Evolutionary conservation across 805 yeast genomes (phyloP), one percentile per base, ranked within the genome.

Genomic region (Lipomyces chichibuensis): DNA sequence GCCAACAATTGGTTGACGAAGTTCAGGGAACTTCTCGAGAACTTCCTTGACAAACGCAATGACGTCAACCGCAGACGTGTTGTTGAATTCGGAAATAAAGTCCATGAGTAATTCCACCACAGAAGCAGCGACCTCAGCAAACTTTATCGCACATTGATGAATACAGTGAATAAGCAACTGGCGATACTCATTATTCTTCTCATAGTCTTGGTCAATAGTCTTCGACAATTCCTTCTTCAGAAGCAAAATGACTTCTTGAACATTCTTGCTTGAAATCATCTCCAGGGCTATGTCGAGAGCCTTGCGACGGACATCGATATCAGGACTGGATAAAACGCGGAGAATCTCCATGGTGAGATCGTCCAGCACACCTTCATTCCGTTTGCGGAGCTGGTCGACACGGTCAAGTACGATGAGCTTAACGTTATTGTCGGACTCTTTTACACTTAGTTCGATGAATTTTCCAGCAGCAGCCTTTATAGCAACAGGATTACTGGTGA

Each of bases 401-500:
- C 96, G 87, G 76, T 92, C 95, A 75, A 95, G 83, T 25, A 96
- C 95, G 75, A 94, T 93, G 71, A 95, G 84, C 79, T 96, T 96
- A 74, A 94, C 93, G 75, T 93, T 95, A 80, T 91, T 93, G 79
- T 95, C 98, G n/a, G 97, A 84, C 77, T 92, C 98, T 76, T 89
- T 91, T 73, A 88, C 88, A 43, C 97, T 96, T 73, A 95, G 83
- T 66, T 91, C 97, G 69, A 94, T 87, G 75, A 92, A 89, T 77
- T 92, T 92, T 64, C 87, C 79, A 52, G 97, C 98, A 17, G 97
- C 95, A 69, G 88, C 85, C 63, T 87, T 81, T 64, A 94, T 84
- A 23, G 90, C 87, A 23, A 85, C 80, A 32, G 93, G 89, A 63
- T 88, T 86, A 63, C 81, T 77, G 32, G 86, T 79, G 66, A 85